Evolutionary conservation across 176 grass and related monocot genomes (phyloP), one percentile per base, ranked within the genome.

Genomic region (Carex kokanica): DNA sequence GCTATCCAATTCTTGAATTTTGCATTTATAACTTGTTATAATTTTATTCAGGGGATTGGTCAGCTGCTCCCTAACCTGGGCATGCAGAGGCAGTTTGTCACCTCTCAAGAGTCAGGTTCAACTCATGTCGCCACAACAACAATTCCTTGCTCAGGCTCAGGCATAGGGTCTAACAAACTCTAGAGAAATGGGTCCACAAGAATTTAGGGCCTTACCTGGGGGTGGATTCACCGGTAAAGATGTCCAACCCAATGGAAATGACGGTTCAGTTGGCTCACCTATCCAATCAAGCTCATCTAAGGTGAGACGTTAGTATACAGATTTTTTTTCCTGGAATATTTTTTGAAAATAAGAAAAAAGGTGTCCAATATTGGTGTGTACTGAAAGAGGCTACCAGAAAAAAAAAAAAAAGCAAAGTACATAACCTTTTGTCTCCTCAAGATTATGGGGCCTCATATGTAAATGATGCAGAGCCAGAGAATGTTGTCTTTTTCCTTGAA

Each of bases 101-200:
- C 80, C 58, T 90, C 89, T 81, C 90, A n/a, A 94, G 36, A 99
- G 84, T 82, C 96, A 99, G 79, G 94, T 99, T 79, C 96, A 99
- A 83, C 69, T 99, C 70, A 67, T 93, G 77, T 90, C 93, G 0
- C 88, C 91, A 89, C 91, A 91, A 13, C 96, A 99, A 38, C 92
- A 93, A 40, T 71, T 91, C 71, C 83, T 93, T 82, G 83, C 86
- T 86, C 96, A 93, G 88, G 91, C 86, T 81, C 93, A 99, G 80
- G 79, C 93, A 83, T 93, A 95, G 25, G 93, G 80, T 84, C 71
- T 70, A 60, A 65, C 85, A 45, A 90, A 80, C 74, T 86, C 62
- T 20, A 64, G 70, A 11, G 86, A 88, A 70, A 86, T 86, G 49
- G 88, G 86, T 52, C 64, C 81, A 51, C 84, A 86, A 47, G 83